These are phyloP conservation scores for Scheffersomyces quercinus DNA, from an alignment of 1,139 yeast genomes.

Conservation along the genomic window DNA sequence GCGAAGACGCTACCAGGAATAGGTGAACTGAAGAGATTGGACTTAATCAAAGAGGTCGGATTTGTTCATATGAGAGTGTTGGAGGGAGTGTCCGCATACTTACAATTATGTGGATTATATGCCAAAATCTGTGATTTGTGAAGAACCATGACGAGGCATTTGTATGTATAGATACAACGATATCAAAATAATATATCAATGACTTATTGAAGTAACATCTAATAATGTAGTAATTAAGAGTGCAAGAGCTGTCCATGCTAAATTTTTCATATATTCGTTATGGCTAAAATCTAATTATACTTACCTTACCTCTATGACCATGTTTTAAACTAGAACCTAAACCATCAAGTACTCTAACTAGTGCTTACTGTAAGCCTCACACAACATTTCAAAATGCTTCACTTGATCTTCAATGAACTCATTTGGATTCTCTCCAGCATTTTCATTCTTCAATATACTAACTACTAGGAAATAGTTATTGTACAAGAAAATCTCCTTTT, in stretches of 20 bases:
- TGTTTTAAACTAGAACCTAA: no score
- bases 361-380: conserved; percentile 53
- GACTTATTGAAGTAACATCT: no score
- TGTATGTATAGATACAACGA: no score
- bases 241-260: no score
- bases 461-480: conserved; percentile 68
- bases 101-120: conserved; percentile 83
- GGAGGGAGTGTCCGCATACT: conserved; percentile 87
- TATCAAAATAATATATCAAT: no score
- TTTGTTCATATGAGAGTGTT: conserved; percentile 87
- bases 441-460: conserved; percentile 49
- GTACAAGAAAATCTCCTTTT: conserved; percentile 70
- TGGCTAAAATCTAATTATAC: not conserved
- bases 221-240: no score
- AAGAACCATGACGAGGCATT: not conserved
- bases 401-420: conserved; percentile 57
- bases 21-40: conserved; percentile 67
- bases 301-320: not conserved
- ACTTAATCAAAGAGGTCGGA: conserved; percentile 82
- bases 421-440: conserved; percentile 39
- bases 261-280: no score
- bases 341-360: not conserved
- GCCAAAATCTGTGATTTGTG: conserved; percentile 53
- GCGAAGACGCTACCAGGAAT: conserved; percentile 72
- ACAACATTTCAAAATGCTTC: conserved; percentile 60